Base-by-base conservation (phyloP, 495 filamentous ascomycete species). In the Penicillium chermesinum region DNA sequence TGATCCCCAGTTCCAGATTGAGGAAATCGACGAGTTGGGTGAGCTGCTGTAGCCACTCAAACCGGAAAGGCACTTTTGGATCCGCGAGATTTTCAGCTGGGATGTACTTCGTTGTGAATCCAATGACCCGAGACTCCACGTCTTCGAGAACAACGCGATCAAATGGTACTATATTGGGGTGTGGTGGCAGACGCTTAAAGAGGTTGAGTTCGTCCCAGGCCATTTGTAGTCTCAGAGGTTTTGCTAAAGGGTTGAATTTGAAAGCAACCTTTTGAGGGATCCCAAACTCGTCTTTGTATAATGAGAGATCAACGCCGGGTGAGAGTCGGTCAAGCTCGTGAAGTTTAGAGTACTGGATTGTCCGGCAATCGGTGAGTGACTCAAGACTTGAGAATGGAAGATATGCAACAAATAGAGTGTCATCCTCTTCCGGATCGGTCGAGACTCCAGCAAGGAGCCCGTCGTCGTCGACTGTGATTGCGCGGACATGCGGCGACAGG, bases 41-140 rank as follows among this genome's bases (percentile, higher is more conserved):
- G 15, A 68, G 57, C 51, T 73, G 60, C 37, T 62, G 25, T n/a
- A 72, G 44, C 62, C 59, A 73, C 33, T 67, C 50, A 17, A 71
- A 63, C 47, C 59, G 57, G 19, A 73, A 66, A 25, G 52, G 59
- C 3, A 52, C 15, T 5, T 55, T 54, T 38, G 55, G 30, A 48
- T 58, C 52, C 13, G 50, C 52, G 13, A 71, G 48, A 15, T 43
- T 65, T 30, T 55, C 62, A 25, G 60, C 65, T 47, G 58, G 46
- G 20, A 72, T 60, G 45, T 64, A 70, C 9, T 52, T 51, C 7
- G 47, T 67, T 38, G 64, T 74, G 50, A 74, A 72, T 32, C 71
- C 66, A 42, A 72, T 55, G 2, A 74, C 58, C 3, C 55, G 49
- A 55, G 52, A 57, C 40, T 66, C 56, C 25, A 52, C 50, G 7